Conservation (phyloP, 2,329 filamentous ascomycete species). For the Penicillium sp. region DNA sequence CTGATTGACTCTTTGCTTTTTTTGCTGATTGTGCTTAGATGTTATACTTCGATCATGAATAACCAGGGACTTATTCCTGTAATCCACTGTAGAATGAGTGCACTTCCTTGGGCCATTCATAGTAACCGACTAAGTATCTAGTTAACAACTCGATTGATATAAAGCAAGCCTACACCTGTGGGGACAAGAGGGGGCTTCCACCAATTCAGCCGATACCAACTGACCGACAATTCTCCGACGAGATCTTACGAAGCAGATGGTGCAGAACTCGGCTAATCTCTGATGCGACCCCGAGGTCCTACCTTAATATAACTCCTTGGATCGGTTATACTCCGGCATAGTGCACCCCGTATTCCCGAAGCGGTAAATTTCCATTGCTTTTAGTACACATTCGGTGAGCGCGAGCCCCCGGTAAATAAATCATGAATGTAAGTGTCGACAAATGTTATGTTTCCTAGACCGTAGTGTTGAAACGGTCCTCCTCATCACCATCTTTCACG, state of each 20-base stretch:
- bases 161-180: slow-evolving; percentile 9
- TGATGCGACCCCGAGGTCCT: slow-evolving; percentile 1
- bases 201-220: slow-evolving; percentile 15
- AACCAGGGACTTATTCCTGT: not conserved
- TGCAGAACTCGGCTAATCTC: slow-evolving; percentile 2
- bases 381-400: slow-evolving; percentile 18
- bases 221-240: slow-evolving; percentile 17
- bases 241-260: slow-evolving; percentile 10
- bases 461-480: slow-evolving; percentile 47
- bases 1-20: not conserved
- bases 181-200: slow-evolving; percentile 3
- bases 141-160: not conserved
- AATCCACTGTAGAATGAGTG: not conserved
- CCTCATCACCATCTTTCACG: slow-evolving; percentile 44
- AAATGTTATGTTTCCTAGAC: slow-evolving; percentile 31
- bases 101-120: not conserved
- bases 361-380: slow-evolving; percentile 12
- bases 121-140: slow-evolving; percentile 4
- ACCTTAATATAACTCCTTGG: not conserved
- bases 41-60: not conserved
- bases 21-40: not conserved
- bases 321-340: not conserved
- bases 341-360: not conserved
- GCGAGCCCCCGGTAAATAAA: not conserved
- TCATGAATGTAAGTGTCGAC: slow-evolving; percentile 2